A percentile compares a stretch with the other conserved stretches of the same genome.
Evolutionary conservation across 768 basidiomycete species (phyloP).

Genomic region (Amanita fuliginea): DNA sequence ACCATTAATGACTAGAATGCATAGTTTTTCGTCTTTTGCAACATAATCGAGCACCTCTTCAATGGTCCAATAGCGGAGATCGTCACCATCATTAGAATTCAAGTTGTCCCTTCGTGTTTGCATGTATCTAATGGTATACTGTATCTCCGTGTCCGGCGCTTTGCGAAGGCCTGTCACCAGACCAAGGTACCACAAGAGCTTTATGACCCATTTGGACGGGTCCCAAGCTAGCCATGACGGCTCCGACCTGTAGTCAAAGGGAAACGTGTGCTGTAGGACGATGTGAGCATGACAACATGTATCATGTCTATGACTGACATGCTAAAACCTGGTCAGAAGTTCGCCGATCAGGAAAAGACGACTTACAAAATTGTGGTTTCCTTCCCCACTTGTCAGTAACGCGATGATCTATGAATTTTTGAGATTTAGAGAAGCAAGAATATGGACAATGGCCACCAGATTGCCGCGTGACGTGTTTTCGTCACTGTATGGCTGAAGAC

Average conservation of each 20-base stretch:
- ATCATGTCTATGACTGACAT: slow-evolving; percentile 23
- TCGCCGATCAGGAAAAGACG: background rate
- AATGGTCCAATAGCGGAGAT: slow-evolving; percentile 30
- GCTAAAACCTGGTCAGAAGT: slow-evolving; percentile 18
- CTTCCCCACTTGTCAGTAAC: slow-evolving; percentile 63
- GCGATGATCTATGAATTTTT: slow-evolving; percentile 44
- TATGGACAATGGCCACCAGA: slow-evolving; percentile 30
- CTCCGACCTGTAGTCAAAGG: slow-evolving; percentile 68
- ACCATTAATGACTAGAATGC: slow-evolving; percentile 47
- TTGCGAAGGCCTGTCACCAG: slow-evolving; percentile 37
- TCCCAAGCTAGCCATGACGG: slow-evolving; percentile 58
- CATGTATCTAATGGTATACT: slow-evolving; percentile 39
- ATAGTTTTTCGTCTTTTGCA: slow-evolving; percentile 20
- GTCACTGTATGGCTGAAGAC: slow-evolving; percentile 70
- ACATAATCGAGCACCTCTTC: slow-evolving; percentile 23
- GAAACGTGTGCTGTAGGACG: slow-evolving; percentile 53
- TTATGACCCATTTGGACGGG: slow-evolving; percentile 73
- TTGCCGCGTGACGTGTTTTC: slow-evolving; percentile 72
- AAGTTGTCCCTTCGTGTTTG: slow-evolving; percentile 21
- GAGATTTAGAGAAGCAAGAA: background rate
- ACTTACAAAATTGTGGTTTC: slow-evolving; percentile 67
- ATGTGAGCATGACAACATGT: background rate
- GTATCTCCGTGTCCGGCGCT: slow-evolving; percentile 37
- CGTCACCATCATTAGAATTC: slow-evolving; percentile 17
- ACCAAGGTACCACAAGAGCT: slow-evolving; percentile 35